Conservation (phyloP, 805 yeast genomes). For the Priceomyces melissophilus region DNA sequence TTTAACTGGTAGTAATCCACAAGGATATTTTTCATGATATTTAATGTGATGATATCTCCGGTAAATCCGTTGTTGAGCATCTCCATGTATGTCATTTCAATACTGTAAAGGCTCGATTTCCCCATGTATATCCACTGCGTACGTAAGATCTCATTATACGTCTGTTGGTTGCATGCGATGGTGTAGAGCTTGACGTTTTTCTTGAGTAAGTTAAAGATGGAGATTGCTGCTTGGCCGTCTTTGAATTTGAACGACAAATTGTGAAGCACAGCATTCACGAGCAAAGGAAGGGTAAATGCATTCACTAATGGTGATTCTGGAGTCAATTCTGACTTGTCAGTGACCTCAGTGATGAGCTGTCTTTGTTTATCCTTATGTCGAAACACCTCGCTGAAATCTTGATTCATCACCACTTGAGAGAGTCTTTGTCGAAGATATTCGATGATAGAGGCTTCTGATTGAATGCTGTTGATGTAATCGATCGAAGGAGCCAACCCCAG, state of each 20-base stretch:
- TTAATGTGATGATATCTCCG: slow-evolving; percentile 35
- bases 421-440: slow-evolving; percentile 15
- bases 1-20: slow-evolving; percentile 32
- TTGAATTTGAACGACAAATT: slow-evolving; percentile 20
- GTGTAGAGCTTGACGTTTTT: slow-evolving; percentile 31
- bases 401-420: slow-evolving; percentile 8
- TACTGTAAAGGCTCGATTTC: slow-evolving; percentile 29
- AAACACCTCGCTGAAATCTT: neutral
- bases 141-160: slow-evolving; percentile 37
- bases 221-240: slow-evolving; percentile 35
- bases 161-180: slow-evolving; percentile 36
- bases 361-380: slow-evolving; percentile 12
- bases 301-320: slow-evolving; percentile 28
- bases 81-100: slow-evolving; percentile 33
- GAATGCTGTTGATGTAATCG: slow-evolving; percentile 15
- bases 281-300: slow-evolving; percentile 31
- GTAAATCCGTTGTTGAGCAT: slow-evolving; percentile 40
- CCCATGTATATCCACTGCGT: slow-evolving; percentile 38
- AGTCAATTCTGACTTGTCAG: slow-evolving; percentile 8
- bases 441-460: slow-evolving; percentile 11
- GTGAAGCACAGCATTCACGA: slow-evolving; percentile 31
- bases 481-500: slow-evolving; percentile 21
- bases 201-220: slow-evolving; percentile 34
- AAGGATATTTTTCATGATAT: slow-evolving; percentile 31
- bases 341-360: slow-evolving; percentile 15